phyloP scores from a whole-genome alignment of 495 filamentous ascomycete genomes.

The Lophiotrema nucula region DNA sequence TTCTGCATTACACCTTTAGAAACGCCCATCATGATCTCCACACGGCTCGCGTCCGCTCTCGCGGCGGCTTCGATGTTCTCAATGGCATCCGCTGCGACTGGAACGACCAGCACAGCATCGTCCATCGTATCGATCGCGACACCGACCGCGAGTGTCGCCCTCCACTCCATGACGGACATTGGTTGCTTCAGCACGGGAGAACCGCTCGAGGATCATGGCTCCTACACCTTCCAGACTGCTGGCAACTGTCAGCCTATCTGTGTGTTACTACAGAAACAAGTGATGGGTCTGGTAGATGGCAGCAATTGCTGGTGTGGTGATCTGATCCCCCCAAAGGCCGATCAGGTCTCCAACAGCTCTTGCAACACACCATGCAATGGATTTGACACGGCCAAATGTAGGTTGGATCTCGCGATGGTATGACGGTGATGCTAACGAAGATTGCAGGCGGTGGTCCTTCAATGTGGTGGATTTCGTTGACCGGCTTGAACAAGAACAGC shows the following conservation, averaged over 20 bases:
- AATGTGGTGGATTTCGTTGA: conserved; percentile 52
- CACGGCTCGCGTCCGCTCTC: conserved; percentile 20
- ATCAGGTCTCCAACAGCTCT: conserved; percentile 47
- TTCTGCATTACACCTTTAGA: neutral
- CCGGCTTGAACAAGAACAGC: conserved; percentile 43
- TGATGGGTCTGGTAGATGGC: conserved; percentile 46
- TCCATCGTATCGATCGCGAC: conserved; percentile 18
- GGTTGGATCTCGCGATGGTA: conserved; percentile 35
- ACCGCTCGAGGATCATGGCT: conserved; percentile 40
- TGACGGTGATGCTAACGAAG: neutral
- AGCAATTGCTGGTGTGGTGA: conserved; percentile 63
- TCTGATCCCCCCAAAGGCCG: conserved; percentile 50
- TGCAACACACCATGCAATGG: conserved; percentile 62
- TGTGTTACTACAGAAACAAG: conserved; percentile 31
- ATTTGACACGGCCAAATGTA: conserved; percentile 56
- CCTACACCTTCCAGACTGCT: conserved; percentile 40
- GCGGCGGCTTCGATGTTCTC: conserved; percentile 23
- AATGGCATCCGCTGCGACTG: conserved; percentile 12
- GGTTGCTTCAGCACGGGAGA: conserved; percentile 48
- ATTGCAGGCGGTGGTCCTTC: conserved; percentile 53
- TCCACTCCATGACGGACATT: conserved; percentile 30
- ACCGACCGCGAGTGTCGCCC: conserved; percentile 16
- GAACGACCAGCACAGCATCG: neutral
- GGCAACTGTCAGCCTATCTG: conserved; percentile 48
- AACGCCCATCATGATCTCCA: conserved; percentile 29